Base-by-base conservation (phyloP, 805 yeast species). In the Ogataea siamensis region DNA sequence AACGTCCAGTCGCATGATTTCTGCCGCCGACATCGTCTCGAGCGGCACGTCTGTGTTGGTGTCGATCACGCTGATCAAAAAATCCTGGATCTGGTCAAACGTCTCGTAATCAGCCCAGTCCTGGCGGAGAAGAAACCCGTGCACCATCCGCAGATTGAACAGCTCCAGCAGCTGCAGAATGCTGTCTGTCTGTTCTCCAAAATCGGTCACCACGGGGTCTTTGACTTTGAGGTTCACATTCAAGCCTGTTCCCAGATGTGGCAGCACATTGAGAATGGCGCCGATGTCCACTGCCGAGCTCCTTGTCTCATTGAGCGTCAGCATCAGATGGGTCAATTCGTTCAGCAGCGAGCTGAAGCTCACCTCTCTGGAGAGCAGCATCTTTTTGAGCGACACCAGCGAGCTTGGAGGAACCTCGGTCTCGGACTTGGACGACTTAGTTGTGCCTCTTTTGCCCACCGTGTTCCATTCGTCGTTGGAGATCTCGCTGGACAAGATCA, bases 161-260 rank as follows among this genome's bases (percentile, higher is more conserved):
- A 59, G 22, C 2, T 35, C 26, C 12, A 63, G 33, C 12, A 63
- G 32, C 4, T 39, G 24, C 9, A 38, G 37, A 4, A 63, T 50
- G n/a, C 47, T 33, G 2, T 29, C 19, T 1, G 60, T 43, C 7
- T 50, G 40, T 0, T 42, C 41, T 15, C 40, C 49, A 30, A 53
- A 58, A 30, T 49, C 48, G 12, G 43, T 34, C 9, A 62, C 50
- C 0, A 45, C 16, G 11, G 41, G 54, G 25, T 44, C 78, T 50
- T 75, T 71, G 42, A 89, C 76, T 31, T 71, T 66, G 2, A 95
- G 89, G 50, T 87, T 79, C 10, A 87, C 78, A 32, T 74, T 74
- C 32, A 87, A 66, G 0, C 96, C 96, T 2, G 80, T 70, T 43
- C 79, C 80, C 22, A 87, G 60, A 14, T 68, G 63, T 0, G 94